phyloP scores from a whole-genome alignment of 2,329 filamentous ascomycete species.

The Nemania sp. region DNA sequence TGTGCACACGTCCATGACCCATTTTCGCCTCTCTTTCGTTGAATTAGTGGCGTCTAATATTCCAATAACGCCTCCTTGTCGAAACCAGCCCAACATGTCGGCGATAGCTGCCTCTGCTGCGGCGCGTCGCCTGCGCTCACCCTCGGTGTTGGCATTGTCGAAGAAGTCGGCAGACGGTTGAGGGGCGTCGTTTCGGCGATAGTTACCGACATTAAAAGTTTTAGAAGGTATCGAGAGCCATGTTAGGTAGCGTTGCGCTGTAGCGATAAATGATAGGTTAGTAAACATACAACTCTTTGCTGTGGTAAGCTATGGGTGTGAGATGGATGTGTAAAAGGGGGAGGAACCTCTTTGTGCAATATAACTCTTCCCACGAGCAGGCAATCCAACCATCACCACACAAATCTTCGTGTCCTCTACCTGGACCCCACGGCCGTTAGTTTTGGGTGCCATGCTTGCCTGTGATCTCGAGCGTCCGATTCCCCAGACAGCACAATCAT shows the following conservation, averaged over 20 bases:
- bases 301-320: slow-evolving; percentile 8
- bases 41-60: slow-evolving; percentile 98
- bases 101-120: slow-evolving; percentile 91
- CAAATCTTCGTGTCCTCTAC: slow-evolving; percentile 96
- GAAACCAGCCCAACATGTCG: slow-evolving; percentile 97
- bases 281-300: slow-evolving; percentile 2
- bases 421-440: slow-evolving; percentile 81
- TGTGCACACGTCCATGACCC: slow-evolving; percentile 86
- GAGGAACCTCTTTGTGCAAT: slow-evolving; percentile 93
- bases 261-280: slow-evolving; percentile 25
- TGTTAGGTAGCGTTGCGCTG: slow-evolving; percentile 91
- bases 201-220: slow-evolving; percentile 97
- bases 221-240: slow-evolving; percentile 96
- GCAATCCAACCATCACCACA: slow-evolving; percentile 98
- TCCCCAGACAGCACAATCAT: slow-evolving; percentile 41
- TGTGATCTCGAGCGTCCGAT: slow-evolving; percentile 38
- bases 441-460: slow-evolving; percentile 53
- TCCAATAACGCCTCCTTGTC: slow-evolving; percentile 82
- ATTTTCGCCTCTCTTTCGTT: slow-evolving; percentile 87
- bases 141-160: slow-evolving; percentile 88
- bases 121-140: slow-evolving; percentile 86
- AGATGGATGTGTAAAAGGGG: not conserved
- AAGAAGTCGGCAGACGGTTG: slow-evolving; percentile 96
- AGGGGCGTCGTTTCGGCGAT: slow-evolving; percentile 88
- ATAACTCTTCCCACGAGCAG: slow-evolving; percentile 94